Percentiles rank a stretch among this genome's conserved stretches.
These are phyloP conservation scores for Cladophialophora immunda DNA, from an alignment of 2,329 filamentous ascomycete genomes.

Conservation along the genomic window DNA sequence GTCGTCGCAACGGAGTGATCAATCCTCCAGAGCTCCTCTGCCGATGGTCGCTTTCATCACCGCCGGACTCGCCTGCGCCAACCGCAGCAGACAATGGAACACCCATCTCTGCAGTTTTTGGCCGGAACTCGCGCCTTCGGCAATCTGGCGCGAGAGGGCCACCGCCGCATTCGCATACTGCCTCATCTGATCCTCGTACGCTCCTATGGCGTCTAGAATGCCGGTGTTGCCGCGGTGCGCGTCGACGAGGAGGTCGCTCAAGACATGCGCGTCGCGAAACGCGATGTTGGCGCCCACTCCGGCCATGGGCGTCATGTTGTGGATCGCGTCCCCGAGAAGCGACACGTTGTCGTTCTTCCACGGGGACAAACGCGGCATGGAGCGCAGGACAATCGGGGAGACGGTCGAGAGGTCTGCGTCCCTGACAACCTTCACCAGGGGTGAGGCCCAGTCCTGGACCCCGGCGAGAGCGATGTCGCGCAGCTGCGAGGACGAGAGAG, in stretches of 20 bases:
- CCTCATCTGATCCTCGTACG: constrained; percentile 15
- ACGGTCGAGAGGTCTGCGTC: constrained; percentile 27
- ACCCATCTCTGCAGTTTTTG: not conserved
- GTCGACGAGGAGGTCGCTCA: constrained; percentile 41
- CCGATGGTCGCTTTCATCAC: constrained; percentile 24
- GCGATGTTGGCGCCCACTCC: constrained; percentile 53
- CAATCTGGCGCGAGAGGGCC: constrained; percentile 15
- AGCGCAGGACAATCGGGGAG: constrained; percentile 38
- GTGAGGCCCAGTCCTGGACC: constrained; percentile 33
- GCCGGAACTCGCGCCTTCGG: constrained; percentile 13
- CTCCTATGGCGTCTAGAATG: constrained; percentile 2
- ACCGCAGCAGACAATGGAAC: constrained; percentile 18
- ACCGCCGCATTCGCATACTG: constrained; percentile 21
- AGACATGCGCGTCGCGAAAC: constrained; percentile 49
- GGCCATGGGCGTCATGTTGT: constrained; percentile 15
- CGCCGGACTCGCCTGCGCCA: constrained; percentile 9
- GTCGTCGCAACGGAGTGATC: not conserved
- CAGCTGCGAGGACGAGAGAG: constrained; percentile 20
- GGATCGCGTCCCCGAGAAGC: constrained; percentile 51
- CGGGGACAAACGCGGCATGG: constrained; percentile 43
- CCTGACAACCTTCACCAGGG: constrained; percentile 4
- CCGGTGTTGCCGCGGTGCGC: constrained; percentile 1
- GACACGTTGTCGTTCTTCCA: constrained; percentile 48
- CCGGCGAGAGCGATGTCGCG: constrained; percentile 32
- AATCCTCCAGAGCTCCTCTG: not conserved